phyloP scores from a whole-genome alignment of 768 basidiomycete species.

The Leucocoprinus leucothites region DNA sequence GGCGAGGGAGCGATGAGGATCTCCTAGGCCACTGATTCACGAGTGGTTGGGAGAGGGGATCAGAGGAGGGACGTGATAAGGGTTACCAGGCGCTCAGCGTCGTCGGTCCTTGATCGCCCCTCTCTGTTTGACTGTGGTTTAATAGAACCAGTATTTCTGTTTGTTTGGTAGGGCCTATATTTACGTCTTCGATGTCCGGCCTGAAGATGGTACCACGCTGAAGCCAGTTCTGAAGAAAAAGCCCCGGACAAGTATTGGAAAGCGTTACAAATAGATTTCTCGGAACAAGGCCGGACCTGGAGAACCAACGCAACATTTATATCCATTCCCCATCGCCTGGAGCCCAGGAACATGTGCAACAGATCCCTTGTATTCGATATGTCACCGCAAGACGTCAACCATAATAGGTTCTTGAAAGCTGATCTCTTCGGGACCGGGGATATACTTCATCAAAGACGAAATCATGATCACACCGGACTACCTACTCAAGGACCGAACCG shows the following conservation, averaged over 20 bases:
- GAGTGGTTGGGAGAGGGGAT: too few relatives aligned
- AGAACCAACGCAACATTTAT: background rate
- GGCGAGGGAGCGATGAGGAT: too few relatives aligned
- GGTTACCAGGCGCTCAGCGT: too few relatives aligned
- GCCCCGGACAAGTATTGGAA: background rate
- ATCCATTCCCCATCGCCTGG: background rate
- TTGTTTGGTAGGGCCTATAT: conserved; percentile 11
- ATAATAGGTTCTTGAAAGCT: background rate
- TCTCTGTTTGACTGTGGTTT: background rate
- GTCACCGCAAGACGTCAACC: background rate
- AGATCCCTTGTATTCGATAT: background rate
- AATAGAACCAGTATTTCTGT: conserved; percentile 5
- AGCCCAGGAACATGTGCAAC: background rate
- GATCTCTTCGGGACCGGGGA: background rate
- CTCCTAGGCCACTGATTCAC: too few relatives aligned
- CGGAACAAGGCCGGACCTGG: background rate
- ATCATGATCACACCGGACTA: background rate
- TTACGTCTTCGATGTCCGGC: background rate
- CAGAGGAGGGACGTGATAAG: too few relatives aligned
- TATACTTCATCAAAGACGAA: background rate
- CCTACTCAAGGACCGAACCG: background rate
- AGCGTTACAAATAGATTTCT: background rate
- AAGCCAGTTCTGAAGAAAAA: background rate
- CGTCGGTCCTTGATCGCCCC: background rate
- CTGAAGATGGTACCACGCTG: background rate